phyloP scores from a whole-genome alignment of 1,284 basidiomycete genomes.

The Austroboletus niveus region DNA sequence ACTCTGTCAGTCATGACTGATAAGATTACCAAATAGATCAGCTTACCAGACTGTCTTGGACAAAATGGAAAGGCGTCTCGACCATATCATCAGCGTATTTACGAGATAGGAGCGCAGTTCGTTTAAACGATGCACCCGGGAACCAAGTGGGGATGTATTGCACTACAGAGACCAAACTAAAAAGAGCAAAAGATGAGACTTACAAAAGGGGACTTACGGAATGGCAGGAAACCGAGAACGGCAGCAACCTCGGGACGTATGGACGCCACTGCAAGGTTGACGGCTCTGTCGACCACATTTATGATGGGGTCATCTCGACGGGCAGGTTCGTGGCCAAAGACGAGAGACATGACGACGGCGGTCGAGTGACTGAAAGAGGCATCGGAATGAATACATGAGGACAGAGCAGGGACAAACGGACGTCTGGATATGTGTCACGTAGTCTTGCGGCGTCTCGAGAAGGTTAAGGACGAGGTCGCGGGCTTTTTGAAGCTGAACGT shows the following conservation, averaged over 20 bases:
- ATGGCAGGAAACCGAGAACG: slow-evolving; percentile 28
- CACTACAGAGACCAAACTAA: slow-evolving; percentile 13
- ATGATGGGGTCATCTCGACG: slow-evolving; percentile 28
- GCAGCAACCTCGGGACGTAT: slow-evolving; percentile 29
- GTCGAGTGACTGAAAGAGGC: slow-evolving; percentile 21
- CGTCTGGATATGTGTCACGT: slow-evolving; percentile 25
- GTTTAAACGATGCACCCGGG: slow-evolving; percentile 29
- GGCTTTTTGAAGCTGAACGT: slow-evolving; percentile 26
- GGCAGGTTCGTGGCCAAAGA: slow-evolving; percentile 29
- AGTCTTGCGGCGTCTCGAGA: slow-evolving; percentile 20
- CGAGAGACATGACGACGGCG: slow-evolving; percentile 29
- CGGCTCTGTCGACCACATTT: slow-evolving; percentile 21
- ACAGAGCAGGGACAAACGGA: slow-evolving; percentile 5
- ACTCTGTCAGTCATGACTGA: background rate
- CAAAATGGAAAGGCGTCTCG: slow-evolving; percentile 28
- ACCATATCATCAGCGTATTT: slow-evolving; percentile 27
- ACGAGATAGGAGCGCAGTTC: slow-evolving; percentile 22
- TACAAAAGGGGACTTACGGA: slow-evolving; percentile 14
- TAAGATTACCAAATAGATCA: background rate
- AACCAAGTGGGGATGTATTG: slow-evolving; percentile 28
- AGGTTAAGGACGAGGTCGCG: slow-evolving; percentile 28
- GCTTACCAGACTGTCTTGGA: slow-evolving; percentile 23
- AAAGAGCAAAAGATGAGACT: background rate
- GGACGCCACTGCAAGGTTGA: slow-evolving; percentile 17
- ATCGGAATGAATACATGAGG: background rate